Percentiles rank a stretch among this genome's conserved stretches.
Evolutionary conservation across 2,329 filamentous ascomycete genomes (phyloP).

Genomic region (Neopestalotiopsis sp.): DNA sequence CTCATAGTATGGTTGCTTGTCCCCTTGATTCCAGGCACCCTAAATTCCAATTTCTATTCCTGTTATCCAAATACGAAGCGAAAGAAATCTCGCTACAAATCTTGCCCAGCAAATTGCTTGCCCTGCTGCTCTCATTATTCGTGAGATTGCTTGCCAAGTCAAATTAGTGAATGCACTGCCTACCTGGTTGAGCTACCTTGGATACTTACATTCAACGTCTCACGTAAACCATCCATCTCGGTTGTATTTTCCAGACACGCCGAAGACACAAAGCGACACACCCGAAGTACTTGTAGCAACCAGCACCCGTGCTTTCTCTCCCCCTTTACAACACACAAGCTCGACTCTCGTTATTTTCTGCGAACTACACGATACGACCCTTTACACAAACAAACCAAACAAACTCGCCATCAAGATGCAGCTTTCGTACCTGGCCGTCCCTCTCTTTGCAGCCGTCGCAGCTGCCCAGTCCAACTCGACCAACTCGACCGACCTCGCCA

Average conservation of each 20-base stretch:
- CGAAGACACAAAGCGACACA: neutral
- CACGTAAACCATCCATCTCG: neutral
- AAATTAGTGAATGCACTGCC: conserved; percentile 4
- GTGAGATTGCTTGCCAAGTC: neutral
- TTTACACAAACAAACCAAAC: neutral
- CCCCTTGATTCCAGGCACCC: neutral
- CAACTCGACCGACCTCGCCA: conserved; percentile 28
- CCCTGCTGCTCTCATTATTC: neutral
- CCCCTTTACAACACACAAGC: neutral
- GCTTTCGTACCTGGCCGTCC: conserved; percentile 24
- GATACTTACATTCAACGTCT: neutral
- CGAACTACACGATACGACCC: neutral
- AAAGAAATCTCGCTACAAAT: neutral
- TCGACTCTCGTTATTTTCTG: neutral
- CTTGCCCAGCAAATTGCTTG: neutral
- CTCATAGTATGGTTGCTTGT: neutral
- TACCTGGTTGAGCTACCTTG: neutral
- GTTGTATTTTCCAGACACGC: too few relatives aligned
- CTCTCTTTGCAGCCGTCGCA: conserved; percentile 30
- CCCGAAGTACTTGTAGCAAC: neutral
- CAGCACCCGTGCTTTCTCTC: neutral
- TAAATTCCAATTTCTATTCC: neutral
- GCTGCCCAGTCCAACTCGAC: conserved; percentile 23
- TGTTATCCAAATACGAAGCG: conserved; percentile 4
- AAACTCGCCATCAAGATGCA: conserved; percentile 22